Percentiles rank a stretch among this genome's conserved stretches.
Evolutionary conservation across 306 rosid species (phyloP).

Genomic region (Erythrophleum fordii): DNA sequence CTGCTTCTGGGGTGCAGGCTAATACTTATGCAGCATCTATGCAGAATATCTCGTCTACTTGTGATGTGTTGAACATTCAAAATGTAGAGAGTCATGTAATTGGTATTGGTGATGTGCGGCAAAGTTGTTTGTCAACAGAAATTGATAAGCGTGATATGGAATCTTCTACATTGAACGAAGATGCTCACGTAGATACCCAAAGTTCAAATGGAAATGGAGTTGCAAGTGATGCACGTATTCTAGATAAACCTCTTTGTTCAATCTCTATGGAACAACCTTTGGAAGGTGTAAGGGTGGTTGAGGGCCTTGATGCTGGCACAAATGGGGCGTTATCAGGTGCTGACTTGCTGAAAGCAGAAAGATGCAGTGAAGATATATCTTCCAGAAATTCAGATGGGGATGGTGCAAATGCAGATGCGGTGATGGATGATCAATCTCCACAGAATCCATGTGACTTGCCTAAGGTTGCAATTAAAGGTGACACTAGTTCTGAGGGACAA

Average conservation of each 20-base stretch:
- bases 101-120: slow-evolving; percentile 41
- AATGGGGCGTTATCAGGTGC: slow-evolving; percentile 40
- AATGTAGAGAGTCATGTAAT: slow-evolving; percentile 37
- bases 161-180: slow-evolving; percentile 41
- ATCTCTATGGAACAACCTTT: slow-evolving; percentile 41
- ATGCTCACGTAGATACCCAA: slow-evolving; percentile 39
- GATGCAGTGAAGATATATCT: slow-evolving; percentile 39
- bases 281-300: slow-evolving; percentile 46
- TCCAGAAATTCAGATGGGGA: slow-evolving; percentile 42
- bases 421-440: slow-evolving; percentile 47
- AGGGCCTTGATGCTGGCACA: slow-evolving; percentile 37
- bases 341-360: slow-evolving; percentile 45
- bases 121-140: slow-evolving; percentile 33
- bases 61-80: slow-evolving; percentile 35
- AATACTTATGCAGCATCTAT: slow-evolving; percentile 48
- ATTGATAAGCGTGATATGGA: slow-evolving; percentile 40
- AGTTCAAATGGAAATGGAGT: slow-evolving; percentile 37
- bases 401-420: slow-evolving; percentile 46
- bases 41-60: slow-evolving; percentile 32
- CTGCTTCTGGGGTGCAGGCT: slow-evolving; percentile 50
- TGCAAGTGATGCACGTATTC: slow-evolving; percentile 35
- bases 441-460: slow-evolving; percentile 40
- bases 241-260: slow-evolving; percentile 48
- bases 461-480: slow-evolving; percentile 43
- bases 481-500: slow-evolving; percentile 44